Evolutionary conservation across 2,329 filamentous ascomycete species (phyloP), one percentile per base, ranked within the genome.

Genomic region (Colletotrichum graminicola): DNA sequence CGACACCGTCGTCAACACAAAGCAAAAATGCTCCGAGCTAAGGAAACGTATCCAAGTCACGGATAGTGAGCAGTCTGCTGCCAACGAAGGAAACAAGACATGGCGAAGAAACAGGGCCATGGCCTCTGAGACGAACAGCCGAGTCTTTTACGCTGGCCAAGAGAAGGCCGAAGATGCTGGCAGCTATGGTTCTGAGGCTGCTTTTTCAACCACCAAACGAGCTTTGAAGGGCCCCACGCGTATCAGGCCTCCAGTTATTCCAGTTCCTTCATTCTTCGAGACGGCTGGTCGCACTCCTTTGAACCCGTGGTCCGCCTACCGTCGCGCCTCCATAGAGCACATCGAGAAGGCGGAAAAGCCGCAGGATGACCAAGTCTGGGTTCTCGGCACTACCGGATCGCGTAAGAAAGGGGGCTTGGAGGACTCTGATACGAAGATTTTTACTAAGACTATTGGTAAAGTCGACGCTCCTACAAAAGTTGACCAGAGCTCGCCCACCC

Each of bases 391-490:
- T 18, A 26, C 16, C 16, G 54, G 59, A 32, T 60, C 69, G 23
- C 45, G 69, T 21, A 64, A 71, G 52, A 62, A 60, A 21, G 52
- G 32, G 16, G 54, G 54, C 16, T 14, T 21, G 14, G 43, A 16
- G 1, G 32, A 29, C 11, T 26, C 36, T 6, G 54, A 45, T 39
- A 34, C 52, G 21, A 67, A 59, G 26, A 45, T 36, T 39, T 23
- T 62, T 5, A 59, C 43, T 36, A 56, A 57, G 56, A 57, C 55
- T 11, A 71, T 57, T 39, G 70, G 67, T 21, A 72, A 66, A 23
- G 55, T 66, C 26, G 49, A 51, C 21, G 60, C 61, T 16, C 60
- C 66, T 12, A 36, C 56, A 26, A 45, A 72, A 34, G 45, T 43
- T 1, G 61, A 72, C 18, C 61, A 71, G 49, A 61, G 52, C 14